Percentiles rank a stretch among this genome's conserved stretches.
Conservation (phyloP, 1,284 basidiomycete genomes). For the Neonothopanus nambi region DNA sequence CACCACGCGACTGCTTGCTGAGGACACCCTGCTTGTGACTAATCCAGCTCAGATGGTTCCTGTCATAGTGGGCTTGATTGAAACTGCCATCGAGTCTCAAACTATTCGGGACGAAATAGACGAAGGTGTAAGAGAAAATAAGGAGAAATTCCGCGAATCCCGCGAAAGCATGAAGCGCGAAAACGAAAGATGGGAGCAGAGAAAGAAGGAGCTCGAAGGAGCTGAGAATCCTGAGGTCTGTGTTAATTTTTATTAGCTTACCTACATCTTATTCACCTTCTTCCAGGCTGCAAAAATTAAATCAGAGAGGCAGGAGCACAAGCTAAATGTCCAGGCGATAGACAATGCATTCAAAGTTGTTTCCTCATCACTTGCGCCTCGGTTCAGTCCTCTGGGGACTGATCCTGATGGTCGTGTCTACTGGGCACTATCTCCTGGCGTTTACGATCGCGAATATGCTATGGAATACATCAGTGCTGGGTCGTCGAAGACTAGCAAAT, state of each 20-base stretch:
- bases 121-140: conserved; percentile 49
- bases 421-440: conserved; percentile 52
- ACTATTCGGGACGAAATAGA: conserved; percentile 60
- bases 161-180: conserved; percentile 47
- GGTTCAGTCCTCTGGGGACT: conserved; percentile 48
- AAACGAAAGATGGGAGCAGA: conserved; percentile 46
- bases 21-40: conserved; percentile 34
- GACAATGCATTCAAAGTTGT: conserved; percentile 43
- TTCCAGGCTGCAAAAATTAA: conserved; percentile 24
- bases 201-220: conserved; percentile 31
- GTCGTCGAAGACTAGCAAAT: conserved; percentile 21
- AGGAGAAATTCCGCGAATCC: conserved; percentile 49
- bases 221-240: conserved; percentile 6
- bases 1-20: conserved; percentile 30
- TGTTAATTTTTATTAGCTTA: not conserved
- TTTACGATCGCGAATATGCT: conserved; percentile 46
- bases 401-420: conserved; percentile 55
- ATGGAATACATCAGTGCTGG: conserved; percentile 38
- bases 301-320: conserved; percentile 36
- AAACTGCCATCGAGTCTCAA: conserved; percentile 46
- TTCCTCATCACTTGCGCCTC: conserved; percentile 36
- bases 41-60: conserved; percentile 66
- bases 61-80: conserved; percentile 57
- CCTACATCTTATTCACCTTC: conserved; percentile 6
- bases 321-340: conserved; percentile 35